These are phyloP conservation scores for Massariosphaeria phaeospora DNA, from an alignment of 495 filamentous ascomycete genomes.

Conservation along the genomic window DNA sequence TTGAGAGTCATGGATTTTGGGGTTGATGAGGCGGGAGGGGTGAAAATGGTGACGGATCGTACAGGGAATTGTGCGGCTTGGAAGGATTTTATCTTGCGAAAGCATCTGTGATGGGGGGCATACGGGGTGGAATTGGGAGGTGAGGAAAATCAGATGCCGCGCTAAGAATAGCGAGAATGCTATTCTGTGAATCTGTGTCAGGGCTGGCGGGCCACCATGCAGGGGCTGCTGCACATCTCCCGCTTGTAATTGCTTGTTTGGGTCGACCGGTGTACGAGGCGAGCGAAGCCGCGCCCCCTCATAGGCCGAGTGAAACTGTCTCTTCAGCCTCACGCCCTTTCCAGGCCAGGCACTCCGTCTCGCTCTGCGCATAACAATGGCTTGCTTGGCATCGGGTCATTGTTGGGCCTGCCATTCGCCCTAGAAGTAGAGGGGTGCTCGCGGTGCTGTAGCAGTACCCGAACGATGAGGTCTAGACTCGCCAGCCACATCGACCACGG, in stretches of 20 bases:
- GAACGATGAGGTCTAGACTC: not conserved
- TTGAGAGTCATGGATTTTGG: not conserved
- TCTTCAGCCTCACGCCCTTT: conserved; percentile 1
- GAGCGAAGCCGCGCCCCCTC: too few relatives aligned
- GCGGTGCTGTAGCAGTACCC: not conserved
- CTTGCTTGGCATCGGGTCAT: not conserved
- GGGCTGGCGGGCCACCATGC: too few relatives aligned
- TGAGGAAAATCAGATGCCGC: not conserved
- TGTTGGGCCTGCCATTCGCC: not conserved
- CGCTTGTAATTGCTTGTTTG: not conserved
- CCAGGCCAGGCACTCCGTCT: not conserved
- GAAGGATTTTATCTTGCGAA: conserved; percentile 1
- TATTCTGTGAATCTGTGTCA: not conserved
- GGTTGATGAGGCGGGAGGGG: not conserved
- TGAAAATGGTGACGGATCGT: not conserved
- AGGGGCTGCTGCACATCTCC: conserved; percentile 9
- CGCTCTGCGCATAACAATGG: not conserved
- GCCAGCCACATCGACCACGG: conserved; percentile 5
- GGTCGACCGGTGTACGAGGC: not conserved
- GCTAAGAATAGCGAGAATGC: conserved; percentile 1
- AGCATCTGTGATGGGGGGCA: conserved; percentile 3
- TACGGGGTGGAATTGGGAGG: too few relatives aligned
- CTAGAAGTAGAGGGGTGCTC: not conserved
- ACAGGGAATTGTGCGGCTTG: not conserved
- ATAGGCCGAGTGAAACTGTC: conserved; percentile 10